Evolutionary conservation across 352 stramenopile species (phyloP).

Genomic region (Aphanomyces euteiches): DNA sequence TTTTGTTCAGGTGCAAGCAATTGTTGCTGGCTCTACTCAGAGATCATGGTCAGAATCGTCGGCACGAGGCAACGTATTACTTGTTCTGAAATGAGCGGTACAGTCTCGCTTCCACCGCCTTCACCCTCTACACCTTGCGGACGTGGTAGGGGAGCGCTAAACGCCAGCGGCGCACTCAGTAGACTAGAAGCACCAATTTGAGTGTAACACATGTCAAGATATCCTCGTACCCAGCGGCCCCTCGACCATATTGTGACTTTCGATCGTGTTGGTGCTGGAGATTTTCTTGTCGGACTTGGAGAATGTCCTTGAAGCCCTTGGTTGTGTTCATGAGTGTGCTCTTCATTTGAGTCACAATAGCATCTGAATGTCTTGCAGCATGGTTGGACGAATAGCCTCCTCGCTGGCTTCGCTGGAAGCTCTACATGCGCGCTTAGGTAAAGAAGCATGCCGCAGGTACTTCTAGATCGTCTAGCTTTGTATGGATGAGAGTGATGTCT

Average conservation of each 20-base stretch:
- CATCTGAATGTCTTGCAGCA: slow-evolving; percentile 73
- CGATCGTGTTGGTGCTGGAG: slow-evolving; percentile 84
- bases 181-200: slow-evolving; percentile 28
- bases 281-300: slow-evolving; percentile 77
- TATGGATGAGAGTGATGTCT: slow-evolving; percentile 84
- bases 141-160: slow-evolving; percentile 54
- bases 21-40: slow-evolving; percentile 45
- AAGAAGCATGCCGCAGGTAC: slow-evolving; percentile 26
- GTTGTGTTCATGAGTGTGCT: slow-evolving; percentile 76
- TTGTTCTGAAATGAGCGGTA: slow-evolving; percentile 60
- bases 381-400: slow-evolving; percentile 54
- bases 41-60: neutral
- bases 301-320: slow-evolving; percentile 78
- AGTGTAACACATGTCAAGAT: neutral
- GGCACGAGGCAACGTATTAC: slow-evolving; percentile 35
- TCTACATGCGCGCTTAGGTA: slow-evolving; percentile 31
- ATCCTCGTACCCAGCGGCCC: neutral
- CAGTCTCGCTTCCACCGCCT: slow-evolving; percentile 44
- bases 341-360: slow-evolving; percentile 83
- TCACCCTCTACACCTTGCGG: slow-evolving; percentile 47
- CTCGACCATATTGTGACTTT: slow-evolving; percentile 66
- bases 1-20: slow-evolving; percentile 73
- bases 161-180: slow-evolving; percentile 70
- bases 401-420: slow-evolving; percentile 72
- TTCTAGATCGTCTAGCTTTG: slow-evolving; percentile 78